phyloP scores from a whole-genome alignment of 768 basidiomycete genomes.

The Cantharellus anzutake region DNA sequence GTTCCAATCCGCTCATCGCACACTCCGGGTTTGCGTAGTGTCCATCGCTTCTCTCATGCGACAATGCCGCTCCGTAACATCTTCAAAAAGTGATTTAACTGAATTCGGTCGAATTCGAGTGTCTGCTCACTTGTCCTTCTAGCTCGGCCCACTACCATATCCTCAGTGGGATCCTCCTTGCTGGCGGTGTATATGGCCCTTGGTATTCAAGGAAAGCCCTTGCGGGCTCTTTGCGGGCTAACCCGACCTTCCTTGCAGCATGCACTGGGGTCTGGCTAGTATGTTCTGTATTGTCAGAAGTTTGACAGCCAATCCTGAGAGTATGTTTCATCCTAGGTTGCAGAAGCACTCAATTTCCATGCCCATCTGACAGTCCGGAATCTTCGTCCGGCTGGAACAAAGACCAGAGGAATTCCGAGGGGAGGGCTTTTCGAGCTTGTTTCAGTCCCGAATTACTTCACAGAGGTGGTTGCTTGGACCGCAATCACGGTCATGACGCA shows the following conservation, averaged over 20 bases:
- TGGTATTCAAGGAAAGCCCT: conserved; percentile 49
- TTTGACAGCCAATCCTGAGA: background rate
- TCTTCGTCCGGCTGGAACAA: conserved; percentile 65
- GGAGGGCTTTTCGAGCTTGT: conserved; percentile 84
- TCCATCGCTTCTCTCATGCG: conserved; percentile 89
- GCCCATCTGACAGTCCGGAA: conserved; percentile 68
- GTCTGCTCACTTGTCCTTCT: background rate
- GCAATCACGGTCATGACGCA: conserved; percentile 58
- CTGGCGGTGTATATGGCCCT: conserved; percentile 65
- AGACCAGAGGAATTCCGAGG: conserved; percentile 66
- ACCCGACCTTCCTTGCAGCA: conserved; percentile 46
- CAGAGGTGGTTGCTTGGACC: conserved; percentile 65
- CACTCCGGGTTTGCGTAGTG: conserved; percentile 21
- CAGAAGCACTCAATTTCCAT: conserved; percentile 66
- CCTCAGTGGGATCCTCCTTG: conserved; percentile 57
- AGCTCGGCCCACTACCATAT: conserved; percentile 87
- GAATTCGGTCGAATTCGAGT: background rate
- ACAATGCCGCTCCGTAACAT: conserved; percentile 81
- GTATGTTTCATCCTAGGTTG: conserved; percentile 31
- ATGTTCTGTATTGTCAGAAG: conserved; percentile 17
- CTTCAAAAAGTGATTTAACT: conserved; percentile 56
- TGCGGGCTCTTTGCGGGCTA: conserved; percentile 38
- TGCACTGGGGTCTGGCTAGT: conserved; percentile 61
- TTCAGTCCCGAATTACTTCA: conserved; percentile 88
- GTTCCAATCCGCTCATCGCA: background rate